Evolutionary conservation across 140 eudicot genomes (phyloP).

Genomic region (Erigeron philadelphicus): DNA sequence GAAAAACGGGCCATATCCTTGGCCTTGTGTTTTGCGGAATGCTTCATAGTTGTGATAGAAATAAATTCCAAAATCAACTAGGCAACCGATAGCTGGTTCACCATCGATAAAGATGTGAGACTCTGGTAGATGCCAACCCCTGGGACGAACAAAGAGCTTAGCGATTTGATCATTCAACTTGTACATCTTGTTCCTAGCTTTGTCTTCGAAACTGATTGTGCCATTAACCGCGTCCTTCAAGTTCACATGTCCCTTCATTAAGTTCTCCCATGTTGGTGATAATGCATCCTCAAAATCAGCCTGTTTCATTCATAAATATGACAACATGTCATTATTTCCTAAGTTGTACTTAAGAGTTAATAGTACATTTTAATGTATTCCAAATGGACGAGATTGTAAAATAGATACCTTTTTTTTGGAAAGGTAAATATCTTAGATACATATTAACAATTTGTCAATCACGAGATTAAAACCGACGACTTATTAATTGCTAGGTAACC

Average conservation of each 20-base stretch:
- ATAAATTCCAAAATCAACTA: slow-evolving; percentile 84
- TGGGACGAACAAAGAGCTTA: slow-evolving; percentile 83
- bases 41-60: slow-evolving; percentile 68
- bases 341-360: not conserved
- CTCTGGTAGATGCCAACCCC: slow-evolving; percentile 97
- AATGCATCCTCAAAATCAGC: slow-evolving; percentile 96
- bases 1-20: slow-evolving; percentile 85
- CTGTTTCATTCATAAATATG: slow-evolving; percentile 27
- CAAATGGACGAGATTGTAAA: not conserved
- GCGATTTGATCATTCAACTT: slow-evolving; percentile 69
- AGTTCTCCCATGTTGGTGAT: slow-evolving; percentile 90
- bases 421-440: too few relatives aligned
- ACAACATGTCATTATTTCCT: not conserved
- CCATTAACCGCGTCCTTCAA: slow-evolving; percentile 80
- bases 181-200: slow-evolving; percentile 69
- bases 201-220: slow-evolving; percentile 68
- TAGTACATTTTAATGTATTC: not conserved
- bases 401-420: not conserved
- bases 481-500: too few relatives aligned
- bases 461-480: too few relatives aligned
- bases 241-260: slow-evolving; percentile 85
- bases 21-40: slow-evolving; percentile 60
- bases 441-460: too few relatives aligned
- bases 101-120: slow-evolving; percentile 85
- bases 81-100: slow-evolving; percentile 80